Base-by-base conservation (phyloP, 148 eudicot species). In the Spergularia bocconei region DNA sequence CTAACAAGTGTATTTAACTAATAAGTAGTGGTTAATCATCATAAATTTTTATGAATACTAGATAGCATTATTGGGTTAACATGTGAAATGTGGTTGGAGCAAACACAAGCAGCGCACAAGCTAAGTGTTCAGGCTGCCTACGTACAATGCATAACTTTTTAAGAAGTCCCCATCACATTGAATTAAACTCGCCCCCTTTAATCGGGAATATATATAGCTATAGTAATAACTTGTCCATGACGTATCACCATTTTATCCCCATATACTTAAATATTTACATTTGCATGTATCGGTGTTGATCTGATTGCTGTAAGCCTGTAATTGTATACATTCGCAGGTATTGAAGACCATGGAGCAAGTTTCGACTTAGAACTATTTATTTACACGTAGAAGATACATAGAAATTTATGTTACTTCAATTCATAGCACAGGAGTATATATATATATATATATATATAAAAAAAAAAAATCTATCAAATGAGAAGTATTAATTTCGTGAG, bases 41-140 rank as follows among this genome's bases (percentile, higher is more conserved):
- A 25, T n/a, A 25, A 6, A 6, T 0, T 44, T 41, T 44, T 44
- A 6, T 44, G 10, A 44, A 4, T 44, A 44, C 16, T 14, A 11
- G 13, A 39, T 13, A 33, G 66, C 66, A 62, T 62, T 29, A 62
- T 62, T 62, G 66, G 29, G 36, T n/a, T 62, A 62, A 62, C 66
- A 29, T 62, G 66, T 25, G 38, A 62, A 62, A 11, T 62, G 6
- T 13, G 66, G 66, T 62, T 62, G 66, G 29, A 61, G 5, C 38
- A 61, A 61, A 15, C 36, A 61, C 64, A 62, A 62, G 44, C 33
- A 62, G 17, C 0, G 16, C 36, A 39, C 39, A 12, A 62, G 11
- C 66, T 29, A 62, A 33, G 66, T 65, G 69, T 65, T 65, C 11
- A 38, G 13, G 21, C 51, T 48, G 21, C 48, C 67, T 63, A 63